Percentiles rank a stretch among this genome's conserved stretches.
These are phyloP conservation scores for Thalassiosira livingstoniorum DNA, from an alignment of 352 stramenopile genomes.

Conservation along the genomic window DNA sequence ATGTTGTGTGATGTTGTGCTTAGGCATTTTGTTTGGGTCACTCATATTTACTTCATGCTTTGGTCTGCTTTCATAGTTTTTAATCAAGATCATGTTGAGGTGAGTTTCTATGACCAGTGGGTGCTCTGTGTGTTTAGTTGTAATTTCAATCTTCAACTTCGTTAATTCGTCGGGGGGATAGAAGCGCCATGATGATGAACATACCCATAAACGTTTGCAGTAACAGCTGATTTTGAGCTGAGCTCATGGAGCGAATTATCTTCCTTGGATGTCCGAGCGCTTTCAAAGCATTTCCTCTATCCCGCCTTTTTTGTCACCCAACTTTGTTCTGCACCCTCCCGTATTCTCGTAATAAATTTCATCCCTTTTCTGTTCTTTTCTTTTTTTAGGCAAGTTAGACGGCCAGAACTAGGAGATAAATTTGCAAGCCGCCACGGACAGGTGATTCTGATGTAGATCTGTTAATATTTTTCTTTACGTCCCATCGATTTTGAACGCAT, in stretches of 20 bases:
- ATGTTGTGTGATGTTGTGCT: too few relatives aligned
- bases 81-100: too few relatives aligned
- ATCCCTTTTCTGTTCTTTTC: constrained; percentile 1
- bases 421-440: constrained; percentile 99
- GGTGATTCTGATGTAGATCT: constrained; percentile 62
- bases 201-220: constrained; percentile 49
- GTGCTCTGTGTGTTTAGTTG: too few relatives aligned
- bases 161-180: too few relatives aligned
- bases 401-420: constrained; percentile 99
- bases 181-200: too few relatives aligned
- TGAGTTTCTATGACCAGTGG: too few relatives aligned
- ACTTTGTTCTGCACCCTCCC: too few relatives aligned
- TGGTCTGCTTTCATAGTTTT: not conserved
- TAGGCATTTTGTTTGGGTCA: not conserved
- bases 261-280: constrained; percentile 40
- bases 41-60: not conserved
- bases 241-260: constrained; percentile 37
- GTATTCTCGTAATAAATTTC: too few relatives aligned
- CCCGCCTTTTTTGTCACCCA: too few relatives aligned
- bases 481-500: not conserved
- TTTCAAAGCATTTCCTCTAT: too few relatives aligned
- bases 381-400: constrained; percentile 88
- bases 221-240: constrained; percentile 39
- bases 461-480: not conserved
- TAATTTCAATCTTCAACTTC: too few relatives aligned